Base-by-base conservation (phyloP, 2,329 filamentous ascomycete genomes). In the Colletotrichum neosansevieriae region DNA sequence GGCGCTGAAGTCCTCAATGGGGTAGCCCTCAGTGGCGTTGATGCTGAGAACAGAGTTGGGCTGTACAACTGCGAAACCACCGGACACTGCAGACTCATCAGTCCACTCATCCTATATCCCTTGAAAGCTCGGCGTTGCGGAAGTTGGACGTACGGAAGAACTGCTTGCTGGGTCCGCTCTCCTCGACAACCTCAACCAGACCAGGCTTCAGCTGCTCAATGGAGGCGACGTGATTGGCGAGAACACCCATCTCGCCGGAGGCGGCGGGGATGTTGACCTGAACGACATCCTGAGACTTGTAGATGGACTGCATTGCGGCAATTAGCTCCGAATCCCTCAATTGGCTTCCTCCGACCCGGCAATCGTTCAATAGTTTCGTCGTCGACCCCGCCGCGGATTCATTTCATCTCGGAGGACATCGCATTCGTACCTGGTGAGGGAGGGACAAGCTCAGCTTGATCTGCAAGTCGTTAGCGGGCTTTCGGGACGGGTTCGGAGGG, bases 171-270 rank as follows among this genome's bases (percentile, higher is more conserved):
- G 86, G 87, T 79, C 94, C 93, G 79, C 85, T 89, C 89, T 99
- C 96, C 88, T 98, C 95, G 75, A 98, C 89, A 79, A 99, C 88
- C 88, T 98, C 95, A 75, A 99, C 88, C 75, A 98, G 85, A 78
- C 96, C 96, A 71, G 96, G 94, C 89, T 97, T 97, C 83, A 99
- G 88, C 88, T 99, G 96, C 88, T 99, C 96, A 79, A 99, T 98
- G 71, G 94, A 94, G 73, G 96, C 94, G 77, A 99, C 96, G 89
- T 99, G 96, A 88, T 96, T 97, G 81, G 96, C 96, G 80, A 99
- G 92, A 77, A 99, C 92, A 92, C 96, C 96, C 96, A 99, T 99
- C 77, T 98, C 96, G 81, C 96, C 96, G 72, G 94, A 97, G 83
- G 97, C 96, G 79, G 96, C 96, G 81, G 96, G 92, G 79, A 99